A percentile compares a stretch with the other conserved stretches of the same genome.
Conservation (phyloP, 768 basidiomycete species). For the Boletus tylopilopsis region DNA sequence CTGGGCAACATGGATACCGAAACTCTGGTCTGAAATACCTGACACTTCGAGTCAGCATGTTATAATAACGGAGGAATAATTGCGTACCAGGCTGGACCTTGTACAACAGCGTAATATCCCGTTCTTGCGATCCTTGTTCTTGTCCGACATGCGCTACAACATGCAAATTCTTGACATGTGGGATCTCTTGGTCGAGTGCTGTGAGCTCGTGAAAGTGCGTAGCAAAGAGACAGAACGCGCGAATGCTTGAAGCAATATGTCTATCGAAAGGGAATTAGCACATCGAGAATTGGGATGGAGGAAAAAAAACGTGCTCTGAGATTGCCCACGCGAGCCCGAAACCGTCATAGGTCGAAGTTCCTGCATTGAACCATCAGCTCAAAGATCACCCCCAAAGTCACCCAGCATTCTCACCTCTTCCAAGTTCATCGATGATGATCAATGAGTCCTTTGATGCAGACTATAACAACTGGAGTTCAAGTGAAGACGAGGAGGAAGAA, state of each 20-base stretch:
- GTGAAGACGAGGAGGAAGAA: not conserved
- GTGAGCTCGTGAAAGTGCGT: constrained; percentile 99
- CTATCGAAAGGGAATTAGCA: constrained; percentile 36
- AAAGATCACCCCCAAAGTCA: not conserved
- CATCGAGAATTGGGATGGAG: too few species aligned
- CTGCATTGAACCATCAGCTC: constrained; percentile 34
- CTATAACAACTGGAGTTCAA: constrained; percentile 36
- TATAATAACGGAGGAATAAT: not conserved
- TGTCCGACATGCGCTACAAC: constrained; percentile 88
- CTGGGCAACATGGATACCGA: constrained; percentile 96
- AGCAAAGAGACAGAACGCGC: constrained; percentile 93
- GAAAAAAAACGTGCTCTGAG: constrained; percentile 79
- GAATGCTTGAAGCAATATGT: constrained; percentile 89
- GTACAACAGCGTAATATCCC: constrained; percentile 81
- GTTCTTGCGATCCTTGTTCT: constrained; percentile 42
- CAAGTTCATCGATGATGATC: constrained; percentile 97
- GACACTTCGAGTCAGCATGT: not conserved
- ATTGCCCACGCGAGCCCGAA: constrained; percentile 99
- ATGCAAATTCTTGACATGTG: constrained; percentile 90
- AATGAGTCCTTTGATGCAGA: constrained; percentile 89
- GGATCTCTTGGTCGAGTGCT: constrained; percentile 78
- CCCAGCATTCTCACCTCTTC: constrained; percentile 54
- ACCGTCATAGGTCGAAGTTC: constrained; percentile 96
- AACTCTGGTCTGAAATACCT: constrained; percentile 96
- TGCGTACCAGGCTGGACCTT: constrained; percentile 71